Evolutionary conservation across 805 yeast genomes (phyloP).

Genomic region (Cyberlindnera amylophila): DNA sequence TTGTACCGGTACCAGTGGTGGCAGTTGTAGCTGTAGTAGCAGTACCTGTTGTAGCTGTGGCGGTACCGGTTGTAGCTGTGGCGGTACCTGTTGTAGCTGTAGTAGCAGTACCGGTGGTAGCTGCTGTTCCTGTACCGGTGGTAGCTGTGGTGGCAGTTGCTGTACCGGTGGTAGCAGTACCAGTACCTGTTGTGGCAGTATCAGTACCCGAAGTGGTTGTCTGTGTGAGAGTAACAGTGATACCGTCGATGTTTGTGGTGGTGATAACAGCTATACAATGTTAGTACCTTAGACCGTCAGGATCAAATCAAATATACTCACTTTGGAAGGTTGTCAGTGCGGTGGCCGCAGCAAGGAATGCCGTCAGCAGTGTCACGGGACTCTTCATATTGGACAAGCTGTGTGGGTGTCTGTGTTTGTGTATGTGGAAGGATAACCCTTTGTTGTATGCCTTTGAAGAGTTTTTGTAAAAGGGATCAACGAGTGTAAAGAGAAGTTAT

Average conservation of each 20-base stretch:
- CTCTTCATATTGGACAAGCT: conserved; percentile 12
- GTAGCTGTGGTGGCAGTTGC: conserved; percentile 4
- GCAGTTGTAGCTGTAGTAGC: conserved; percentile 10
- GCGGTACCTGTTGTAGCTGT: conserved; percentile 6
- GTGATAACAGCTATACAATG: conserved; percentile 18
- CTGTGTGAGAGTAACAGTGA: conserved; percentile 24
- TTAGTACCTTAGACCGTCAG: conserved; percentile 4
- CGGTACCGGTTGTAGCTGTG: conserved; percentile 8
- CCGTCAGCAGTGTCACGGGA: conserved; percentile 6
- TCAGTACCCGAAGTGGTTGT: conserved; percentile 8
- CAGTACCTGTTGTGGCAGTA: not conserved
- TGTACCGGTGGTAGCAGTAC: not conserved
- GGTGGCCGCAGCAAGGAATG: conserved; percentile 10
- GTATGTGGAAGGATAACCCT: not conserved
- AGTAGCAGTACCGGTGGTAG: conserved; percentile 3
- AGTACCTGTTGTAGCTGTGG: conserved; percentile 3
- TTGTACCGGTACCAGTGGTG: conserved; percentile 3
- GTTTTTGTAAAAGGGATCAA: not conserved
- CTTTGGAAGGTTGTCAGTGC: conserved; percentile 14
- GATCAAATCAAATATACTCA: not conserved
- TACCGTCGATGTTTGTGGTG: conserved; percentile 25
- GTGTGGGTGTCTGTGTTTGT: not conserved
- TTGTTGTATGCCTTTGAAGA: not conserved
- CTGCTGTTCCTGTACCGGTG: conserved; percentile 3
- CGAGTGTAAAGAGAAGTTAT: not conserved